Evolutionary conservation across 164 flowering plant species (phyloP).

Genomic region (Vitis labrusca): DNA sequence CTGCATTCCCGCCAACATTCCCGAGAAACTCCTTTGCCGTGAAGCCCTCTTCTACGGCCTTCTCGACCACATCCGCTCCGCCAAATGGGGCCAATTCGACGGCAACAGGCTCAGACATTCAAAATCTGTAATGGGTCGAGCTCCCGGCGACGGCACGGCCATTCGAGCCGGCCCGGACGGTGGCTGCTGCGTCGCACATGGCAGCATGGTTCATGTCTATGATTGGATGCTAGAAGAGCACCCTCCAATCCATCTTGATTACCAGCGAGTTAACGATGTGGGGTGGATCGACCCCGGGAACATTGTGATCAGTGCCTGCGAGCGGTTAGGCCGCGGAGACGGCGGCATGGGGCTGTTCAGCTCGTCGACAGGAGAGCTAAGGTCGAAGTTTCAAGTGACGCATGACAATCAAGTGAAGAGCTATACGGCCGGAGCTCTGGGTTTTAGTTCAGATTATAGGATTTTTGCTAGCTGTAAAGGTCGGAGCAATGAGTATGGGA

Average conservation of each 20-base stretch:
- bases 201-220: slow-evolving; percentile 80
- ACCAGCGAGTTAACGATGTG: slow-evolving; percentile 78
- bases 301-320: slow-evolving; percentile 62
- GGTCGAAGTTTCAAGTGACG: slow-evolving; percentile 57
- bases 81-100: slow-evolving; percentile 82
- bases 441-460: slow-evolving; percentile 43
- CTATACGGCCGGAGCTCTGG: slow-evolving; percentile 76
- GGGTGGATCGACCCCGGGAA: slow-evolving; percentile 58
- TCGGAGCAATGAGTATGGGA: slow-evolving; percentile 83
- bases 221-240: slow-evolving; percentile 87
- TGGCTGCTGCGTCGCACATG: slow-evolving; percentile 88
- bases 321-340: slow-evolving; percentile 58
- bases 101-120: slow-evolving; percentile 58
- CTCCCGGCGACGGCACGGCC: slow-evolving; percentile 86
- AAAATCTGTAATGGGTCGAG: slow-evolving; percentile 54
- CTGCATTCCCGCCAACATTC: slow-evolving; percentile 52
- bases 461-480: slow-evolving; percentile 83
- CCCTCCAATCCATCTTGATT: slow-evolving; percentile 65
- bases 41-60: slow-evolving; percentile 84
- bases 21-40: slow-evolving; percentile 54
- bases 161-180: slow-evolving; percentile 86
- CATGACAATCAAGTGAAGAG: slow-evolving; percentile 73
- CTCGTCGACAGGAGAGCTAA: slow-evolving; percentile 57
- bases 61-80: slow-evolving; percentile 64
- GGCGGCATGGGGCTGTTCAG: slow-evolving; percentile 86